Base-by-base conservation (phyloP, 2,329 filamentous ascomycete species). In the Venturia aucupariae region DNA sequence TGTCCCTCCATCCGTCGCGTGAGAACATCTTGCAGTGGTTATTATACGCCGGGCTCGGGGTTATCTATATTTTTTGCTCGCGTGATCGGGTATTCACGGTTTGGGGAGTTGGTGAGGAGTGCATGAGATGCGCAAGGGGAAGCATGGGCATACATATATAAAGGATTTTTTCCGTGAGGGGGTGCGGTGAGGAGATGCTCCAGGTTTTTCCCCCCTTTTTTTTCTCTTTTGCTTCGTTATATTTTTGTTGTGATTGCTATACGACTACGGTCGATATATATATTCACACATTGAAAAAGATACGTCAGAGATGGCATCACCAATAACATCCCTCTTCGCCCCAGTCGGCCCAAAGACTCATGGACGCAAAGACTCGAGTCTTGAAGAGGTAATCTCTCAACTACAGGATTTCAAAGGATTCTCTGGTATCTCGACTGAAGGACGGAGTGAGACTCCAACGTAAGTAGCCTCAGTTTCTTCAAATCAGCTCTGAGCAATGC, bases 331-430 rank as follows among this genome's bases (percentile, higher is more conserved):
- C 32, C 59, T 60, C 19, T 60, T 60, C 17, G 51, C 51, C 24
- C 59, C 59, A 3, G 46, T 27, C 13, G 22, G 46, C 13, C 5
- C 59, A 27, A 41, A 27, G n/a, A 4, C 17, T 30, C 30, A 32
- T 15, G 27, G 35, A n/a, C 22, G 48, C 8, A 63, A 63, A n/a
- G 62, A 63, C 38, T 63, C 62, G 3, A 48, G 62, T 38, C 10
- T 51, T 15, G 46, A 46, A 41, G 62, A 63, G 3, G 62, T 51
- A 6, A 57, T 42, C 15, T 24, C 48, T 8, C 62, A 63, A 44
- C 19, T 63, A 17, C 27, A 35, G 17, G 24, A 39, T 17, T 59
- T 63, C 30, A 57, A 63, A 59, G 62, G 48, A 13, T 59, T 63
- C 51, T 15, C n/a, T n/a, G 60, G 35, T 27, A 42, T 11, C 4